Conservation (phyloP, 2,329 filamentous ascomycete genomes). For the Stachybotrys echinatus region DNA sequence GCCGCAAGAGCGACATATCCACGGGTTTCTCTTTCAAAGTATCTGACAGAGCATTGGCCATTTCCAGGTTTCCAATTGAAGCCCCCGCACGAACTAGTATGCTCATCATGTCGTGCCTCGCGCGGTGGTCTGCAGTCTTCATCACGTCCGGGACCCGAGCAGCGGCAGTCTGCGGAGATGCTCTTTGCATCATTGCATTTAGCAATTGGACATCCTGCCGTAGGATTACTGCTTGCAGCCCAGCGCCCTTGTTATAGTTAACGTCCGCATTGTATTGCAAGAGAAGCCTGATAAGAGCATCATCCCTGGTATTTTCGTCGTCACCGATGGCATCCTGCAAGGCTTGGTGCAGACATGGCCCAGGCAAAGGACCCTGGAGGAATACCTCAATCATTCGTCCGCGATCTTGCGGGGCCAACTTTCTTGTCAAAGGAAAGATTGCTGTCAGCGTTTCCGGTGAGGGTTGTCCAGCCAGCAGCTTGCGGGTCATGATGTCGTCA, state of each 20-base stretch:
- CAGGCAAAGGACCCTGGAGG: constrained; percentile 41
- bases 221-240: constrained; percentile 40
- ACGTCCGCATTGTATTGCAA: constrained; percentile 47
- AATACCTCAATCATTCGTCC: constrained; percentile 46
- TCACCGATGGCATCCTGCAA: constrained; percentile 49
- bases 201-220: constrained; percentile 43
- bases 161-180: constrained; percentile 40
- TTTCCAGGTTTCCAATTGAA: constrained; percentile 32
- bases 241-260: constrained; percentile 47
- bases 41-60: constrained; percentile 36
- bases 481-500: constrained; percentile 37
- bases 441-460: constrained; percentile 39
- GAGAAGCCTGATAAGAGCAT: constrained; percentile 45
- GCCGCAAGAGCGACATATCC: constrained; percentile 43
- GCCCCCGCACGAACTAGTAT: constrained; percentile 42
- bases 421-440: constrained; percentile 43
- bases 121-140: constrained; percentile 33
- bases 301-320: constrained; percentile 39
- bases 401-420: constrained; percentile 35
- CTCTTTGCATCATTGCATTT: constrained; percentile 37
- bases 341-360: constrained; percentile 40
- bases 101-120: constrained; percentile 40
- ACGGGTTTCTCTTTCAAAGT: constrained; percentile 38
- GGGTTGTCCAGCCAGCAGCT: constrained; percentile 42
- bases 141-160: constrained; percentile 45